Conservation (phyloP, 768 basidiomycete species). For the Sarcodon sp. region DNA sequence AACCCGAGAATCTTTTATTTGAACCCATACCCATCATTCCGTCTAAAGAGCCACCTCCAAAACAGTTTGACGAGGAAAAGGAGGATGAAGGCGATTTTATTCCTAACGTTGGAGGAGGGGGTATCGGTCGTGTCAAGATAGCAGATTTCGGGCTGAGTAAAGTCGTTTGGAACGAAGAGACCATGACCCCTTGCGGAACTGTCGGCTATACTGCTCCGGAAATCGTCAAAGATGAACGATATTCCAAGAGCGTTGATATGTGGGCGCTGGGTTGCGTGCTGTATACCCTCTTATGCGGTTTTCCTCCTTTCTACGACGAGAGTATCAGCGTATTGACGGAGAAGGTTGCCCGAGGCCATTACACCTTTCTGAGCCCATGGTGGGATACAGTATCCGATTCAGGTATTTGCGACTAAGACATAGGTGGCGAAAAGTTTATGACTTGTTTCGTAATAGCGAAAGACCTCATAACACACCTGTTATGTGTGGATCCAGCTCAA, state of each 20-base stretch:
- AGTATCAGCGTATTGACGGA: conserved; percentile 97
- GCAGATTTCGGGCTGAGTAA: conserved; percentile 97
- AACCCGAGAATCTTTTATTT: conserved; percentile 95
- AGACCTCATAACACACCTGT: conserved; percentile 86
- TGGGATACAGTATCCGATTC: conserved; percentile 90
- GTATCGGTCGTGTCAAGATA: conserved; percentile 96
- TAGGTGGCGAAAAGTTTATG: neutral
- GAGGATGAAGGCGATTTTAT: conserved; percentile 97
- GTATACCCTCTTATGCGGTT: conserved; percentile 95
- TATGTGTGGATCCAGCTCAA: conserved; percentile 92
- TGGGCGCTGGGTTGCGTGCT: conserved; percentile 99
- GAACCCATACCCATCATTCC: conserved; percentile 87
- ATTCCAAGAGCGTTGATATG: conserved; percentile 97
- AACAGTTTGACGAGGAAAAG: conserved; percentile 96
- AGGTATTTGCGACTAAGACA: conserved; percentile 31
- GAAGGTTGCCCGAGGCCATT: conserved; percentile 94
- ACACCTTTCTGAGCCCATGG: conserved; percentile 98
- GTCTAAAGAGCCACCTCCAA: conserved; percentile 56
- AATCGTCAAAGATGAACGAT: conserved; percentile 97
- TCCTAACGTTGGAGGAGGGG: conserved; percentile 87
- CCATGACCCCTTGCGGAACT: conserved; percentile 99
- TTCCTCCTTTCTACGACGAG: conserved; percentile 98
- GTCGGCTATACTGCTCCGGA: conserved; percentile 99
- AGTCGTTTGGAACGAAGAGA: conserved; percentile 98
- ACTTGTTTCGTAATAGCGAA: conserved; percentile 45